Evolutionary conservation across 78 protist species (phyloP).

Genomic region (Acrasis kona): DNA sequence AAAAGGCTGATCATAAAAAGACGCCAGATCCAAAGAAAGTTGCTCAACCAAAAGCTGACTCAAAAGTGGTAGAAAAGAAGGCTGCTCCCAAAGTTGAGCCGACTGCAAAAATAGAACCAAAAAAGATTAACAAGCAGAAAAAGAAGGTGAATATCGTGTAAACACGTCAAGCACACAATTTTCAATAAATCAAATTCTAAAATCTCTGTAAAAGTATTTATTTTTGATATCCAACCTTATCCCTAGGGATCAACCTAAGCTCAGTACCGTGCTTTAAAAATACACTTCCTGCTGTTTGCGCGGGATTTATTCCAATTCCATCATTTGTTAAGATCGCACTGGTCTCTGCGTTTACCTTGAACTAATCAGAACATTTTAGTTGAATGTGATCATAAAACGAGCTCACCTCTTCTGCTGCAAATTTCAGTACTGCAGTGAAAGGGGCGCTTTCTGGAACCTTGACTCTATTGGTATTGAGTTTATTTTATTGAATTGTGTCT

Average conservation of each 20-base stretch:
- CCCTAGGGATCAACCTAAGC: constrained; percentile 75
- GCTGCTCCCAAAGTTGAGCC: too few relatives aligned
- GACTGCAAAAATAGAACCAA: too few relatives aligned
- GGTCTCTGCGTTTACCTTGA: background rate
- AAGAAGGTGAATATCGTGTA: too few relatives aligned
- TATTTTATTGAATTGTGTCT: background rate
- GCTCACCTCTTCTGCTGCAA: constrained; percentile 75
- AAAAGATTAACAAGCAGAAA: too few relatives aligned
- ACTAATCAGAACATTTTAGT: constrained; percentile 41
- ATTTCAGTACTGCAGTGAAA: constrained; percentile 79
- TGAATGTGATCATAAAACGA: too few relatives aligned
- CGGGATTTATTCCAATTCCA: constrained; percentile 86
- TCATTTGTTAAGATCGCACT: constrained; percentile 34
- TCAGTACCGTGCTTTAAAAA: constrained; percentile 78
- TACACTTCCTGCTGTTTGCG: constrained; percentile 69
- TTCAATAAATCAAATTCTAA: too few relatives aligned
- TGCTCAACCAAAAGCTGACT: too few relatives aligned
- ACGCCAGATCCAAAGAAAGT: too few relatives aligned
- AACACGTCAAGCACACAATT: too few relatives aligned
- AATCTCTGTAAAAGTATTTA: too few relatives aligned
- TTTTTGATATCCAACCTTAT: constrained; percentile 57
- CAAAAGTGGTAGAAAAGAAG: too few relatives aligned
- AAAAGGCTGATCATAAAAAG: too few relatives aligned
- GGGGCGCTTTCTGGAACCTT: constrained; percentile 82
- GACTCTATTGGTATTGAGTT: background rate